A percentile compares a stretch with the other conserved stretches of the same genome.
These are phyloP conservation scores for Solanum lycopersicoides DNA, from an alignment of 257 asterid species.

Conservation along the genomic window DNA sequence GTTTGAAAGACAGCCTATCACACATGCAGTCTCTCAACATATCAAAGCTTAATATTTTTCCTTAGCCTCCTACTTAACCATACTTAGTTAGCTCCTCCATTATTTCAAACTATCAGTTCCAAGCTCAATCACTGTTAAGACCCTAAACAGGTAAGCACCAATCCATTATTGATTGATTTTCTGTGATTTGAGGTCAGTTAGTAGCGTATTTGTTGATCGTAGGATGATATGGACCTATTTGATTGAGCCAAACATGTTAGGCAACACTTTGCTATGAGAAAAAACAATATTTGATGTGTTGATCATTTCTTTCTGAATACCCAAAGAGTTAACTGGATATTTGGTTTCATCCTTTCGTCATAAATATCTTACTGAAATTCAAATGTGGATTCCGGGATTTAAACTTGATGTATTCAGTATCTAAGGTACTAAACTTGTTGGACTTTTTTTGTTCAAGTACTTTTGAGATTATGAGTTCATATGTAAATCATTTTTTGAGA, in stretches of 20 bases:
- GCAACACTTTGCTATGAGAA: not conserved
- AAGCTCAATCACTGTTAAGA: not conserved
- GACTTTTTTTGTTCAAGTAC: not conserved
- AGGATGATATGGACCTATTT: not conserved
- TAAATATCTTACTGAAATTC: not conserved
- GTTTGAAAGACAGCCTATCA: slow-evolving; percentile 51
- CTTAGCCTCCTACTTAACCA: not conserved
- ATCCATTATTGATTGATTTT: not conserved
- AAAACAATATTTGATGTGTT: too few relatives aligned
- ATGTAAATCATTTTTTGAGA: not conserved
- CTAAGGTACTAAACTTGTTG: not conserved
- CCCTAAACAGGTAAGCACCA: not conserved
- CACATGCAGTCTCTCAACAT: not conserved
- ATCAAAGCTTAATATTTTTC: not conserved
- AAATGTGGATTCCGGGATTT: not conserved
- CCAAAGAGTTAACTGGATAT: too few relatives aligned
- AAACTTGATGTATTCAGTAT: not conserved
- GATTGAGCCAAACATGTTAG: not conserved
- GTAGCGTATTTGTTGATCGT: not conserved
- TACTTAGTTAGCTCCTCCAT: not conserved
- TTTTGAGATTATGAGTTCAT: not conserved
- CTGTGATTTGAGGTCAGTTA: not conserved
- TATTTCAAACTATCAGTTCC: not conserved
- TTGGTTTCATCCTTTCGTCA: not conserved
- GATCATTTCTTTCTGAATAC: not conserved